phyloP scores from a whole-genome alignment of 768 basidiomycete genomes.

The Dacryopinax spathularia region DNA sequence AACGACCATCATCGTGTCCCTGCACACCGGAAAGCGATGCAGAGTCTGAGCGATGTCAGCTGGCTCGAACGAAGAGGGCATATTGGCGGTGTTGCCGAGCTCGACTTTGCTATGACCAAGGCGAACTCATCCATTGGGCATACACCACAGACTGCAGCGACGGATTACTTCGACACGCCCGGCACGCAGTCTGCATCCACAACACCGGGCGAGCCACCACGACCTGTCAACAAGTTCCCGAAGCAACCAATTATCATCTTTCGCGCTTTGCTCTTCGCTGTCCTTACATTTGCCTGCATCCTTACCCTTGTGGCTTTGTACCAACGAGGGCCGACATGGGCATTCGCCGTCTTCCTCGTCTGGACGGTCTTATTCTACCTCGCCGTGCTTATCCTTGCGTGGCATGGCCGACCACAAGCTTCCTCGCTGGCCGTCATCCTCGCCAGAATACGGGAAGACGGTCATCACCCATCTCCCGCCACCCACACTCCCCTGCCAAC shows the following conservation, averaged over 20 bases:
- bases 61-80: slow-evolving; percentile 66
- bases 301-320: slow-evolving; percentile 47
- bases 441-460: slow-evolving; percentile 21
- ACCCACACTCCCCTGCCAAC: neutral
- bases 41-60: slow-evolving; percentile 56
- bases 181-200: slow-evolving; percentile 35
- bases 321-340: slow-evolving; percentile 37
- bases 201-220: slow-evolving; percentile 26
- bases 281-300: slow-evolving; percentile 28
- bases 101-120: slow-evolving; percentile 46
- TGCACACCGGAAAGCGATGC: slow-evolving; percentile 22
- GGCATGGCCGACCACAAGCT: slow-evolving; percentile 40
- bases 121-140: neutral
- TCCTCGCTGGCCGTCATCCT: slow-evolving; percentile 41
- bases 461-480: neutral
- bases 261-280: slow-evolving; percentile 44
- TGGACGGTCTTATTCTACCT: slow-evolving; percentile 49
- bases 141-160: neutral
- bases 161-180: slow-evolving; percentile 14
- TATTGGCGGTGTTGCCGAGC: slow-evolving; percentile 48
- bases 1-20: neutral
- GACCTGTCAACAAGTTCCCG: slow-evolving; percentile 26
- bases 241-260: slow-evolving; percentile 24
- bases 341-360: slow-evolving; percentile 50
- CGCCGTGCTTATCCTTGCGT: slow-evolving; percentile 39